Evolutionary conservation across 23 red algal species (phyloP).

Genomic region (Gracilaria domingensis): DNA sequence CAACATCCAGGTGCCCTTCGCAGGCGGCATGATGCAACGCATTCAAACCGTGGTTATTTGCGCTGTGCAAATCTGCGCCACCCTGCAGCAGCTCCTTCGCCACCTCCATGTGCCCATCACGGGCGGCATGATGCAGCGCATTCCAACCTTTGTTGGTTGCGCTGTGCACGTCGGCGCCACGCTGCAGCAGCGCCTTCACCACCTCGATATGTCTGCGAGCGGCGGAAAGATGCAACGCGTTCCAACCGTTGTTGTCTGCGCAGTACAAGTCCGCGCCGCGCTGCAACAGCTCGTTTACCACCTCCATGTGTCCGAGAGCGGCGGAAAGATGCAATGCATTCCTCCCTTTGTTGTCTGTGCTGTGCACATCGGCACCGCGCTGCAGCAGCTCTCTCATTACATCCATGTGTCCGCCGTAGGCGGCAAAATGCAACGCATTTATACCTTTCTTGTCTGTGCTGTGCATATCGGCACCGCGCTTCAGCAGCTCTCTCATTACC

Average conservation of each 20-base stretch:
- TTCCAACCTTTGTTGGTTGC: neutral
- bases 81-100: constrained; percentile 3
- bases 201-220: neutral
- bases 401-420: neutral
- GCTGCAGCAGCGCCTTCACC: constrained; percentile 5
- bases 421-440: neutral
- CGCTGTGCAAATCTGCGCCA: neutral
- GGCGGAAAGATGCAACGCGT: neutral
- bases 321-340: constrained; percentile 1
- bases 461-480: neutral
- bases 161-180: neutral
- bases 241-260: neutral
- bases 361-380: neutral
- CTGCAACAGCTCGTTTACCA: constrained; percentile 1
- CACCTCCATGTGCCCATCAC: neutral
- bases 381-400: neutral
- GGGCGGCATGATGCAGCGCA: neutral
- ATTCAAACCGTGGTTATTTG: neutral
- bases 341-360: neutral
- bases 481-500: neutral
- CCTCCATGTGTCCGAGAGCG: neutral
- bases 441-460: neutral
- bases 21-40: neutral
- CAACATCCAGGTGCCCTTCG: neutral
- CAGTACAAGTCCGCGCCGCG: neutral